Base-by-base conservation (phyloP, 495 filamentous ascomycete genomes). In the Penicillium bovifimosum region DNA sequence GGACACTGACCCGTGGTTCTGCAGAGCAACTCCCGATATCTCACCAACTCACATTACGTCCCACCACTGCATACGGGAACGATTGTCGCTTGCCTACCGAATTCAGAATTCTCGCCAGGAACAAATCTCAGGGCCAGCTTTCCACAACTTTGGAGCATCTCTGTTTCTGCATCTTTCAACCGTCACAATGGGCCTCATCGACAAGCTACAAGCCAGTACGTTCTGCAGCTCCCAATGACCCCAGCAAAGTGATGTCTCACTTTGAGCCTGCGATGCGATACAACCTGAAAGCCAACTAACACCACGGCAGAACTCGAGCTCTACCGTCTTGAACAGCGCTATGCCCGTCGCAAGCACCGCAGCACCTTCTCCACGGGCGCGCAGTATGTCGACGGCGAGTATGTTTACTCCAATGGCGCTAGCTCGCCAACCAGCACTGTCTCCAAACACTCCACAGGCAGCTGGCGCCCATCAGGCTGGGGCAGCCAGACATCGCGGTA, bases 371-470 rank as follows among this genome's bases (percentile, higher is more conserved):
- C 86, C 66, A 86, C 81, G 52, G 89, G 88, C 59, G 91, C 88
- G 17, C 79, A 85, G 64, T 96, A 96, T 67, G 85, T 96, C 59
- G 87, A 95, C 67, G 90, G 90, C 66, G 91, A 96, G 72, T 96
- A 93, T 73, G 79, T 95, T 62, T 90, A 86, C 74, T 59, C 61
- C 47, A 61, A 57, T 32, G 64, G 63, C 32, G 47, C 65, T 9
- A 71, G 63, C 40, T 73, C 70, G 14, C 70, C 73, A 0, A 65
- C 71, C 7, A 70, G 68, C 35, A 68, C 69, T 28, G 64, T 70
- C 43, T 72, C 72, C 20, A 75, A 76, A 56, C 64, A 71, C 31
- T 74, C 74, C 2, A 75, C 69, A 2, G 72, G 72, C 10, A 66
- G 63, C 53, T 74, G 70, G 70, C 72, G 70, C 29, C 53, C 67